Conservation (phyloP, 2,329 filamentous ascomycete genomes). For the Nakataea oryzae region DNA sequence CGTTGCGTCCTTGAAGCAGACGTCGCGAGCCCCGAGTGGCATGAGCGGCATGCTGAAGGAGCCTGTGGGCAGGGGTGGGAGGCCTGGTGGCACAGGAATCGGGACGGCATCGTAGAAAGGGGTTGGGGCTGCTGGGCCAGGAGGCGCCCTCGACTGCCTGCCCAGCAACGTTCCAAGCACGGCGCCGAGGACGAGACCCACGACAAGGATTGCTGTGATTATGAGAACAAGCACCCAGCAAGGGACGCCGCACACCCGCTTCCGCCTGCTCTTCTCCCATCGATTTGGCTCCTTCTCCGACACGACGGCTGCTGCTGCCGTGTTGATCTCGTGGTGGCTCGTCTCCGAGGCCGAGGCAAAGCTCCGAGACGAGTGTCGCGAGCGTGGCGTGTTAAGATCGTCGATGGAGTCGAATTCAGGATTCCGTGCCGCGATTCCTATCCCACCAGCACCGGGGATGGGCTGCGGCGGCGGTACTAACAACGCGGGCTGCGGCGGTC, state of each 20-base stretch:
- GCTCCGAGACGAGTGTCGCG: slow-evolving; percentile 41
- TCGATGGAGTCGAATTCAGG: slow-evolving; percentile 52
- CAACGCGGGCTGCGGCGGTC: slow-evolving; percentile 5
- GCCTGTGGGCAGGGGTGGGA: slow-evolving; percentile 44
- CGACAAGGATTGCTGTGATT: slow-evolving; percentile 34
- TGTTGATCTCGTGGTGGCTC: slow-evolving; percentile 45
- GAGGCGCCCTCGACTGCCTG: slow-evolving; percentile 16
- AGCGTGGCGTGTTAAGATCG: slow-evolving; percentile 38
- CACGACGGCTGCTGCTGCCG: slow-evolving; percentile 26
- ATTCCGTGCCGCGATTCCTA: slow-evolving; percentile 49
- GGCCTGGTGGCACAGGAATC: slow-evolving; percentile 37
- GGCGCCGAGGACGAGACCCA: slow-evolving; percentile 45
- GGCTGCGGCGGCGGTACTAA: slow-evolving; percentile 5
- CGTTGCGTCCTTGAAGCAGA: slow-evolving; percentile 45
- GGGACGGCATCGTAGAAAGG: slow-evolving; percentile 37
- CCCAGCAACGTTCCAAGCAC: slow-evolving; percentile 39
- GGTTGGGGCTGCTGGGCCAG: slow-evolving; percentile 9
- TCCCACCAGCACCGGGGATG: slow-evolving; percentile 48
- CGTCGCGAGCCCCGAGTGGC: slow-evolving; percentile 35
- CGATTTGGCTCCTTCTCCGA: slow-evolving; percentile 40
- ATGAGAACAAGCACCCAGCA: slow-evolving; percentile 50
- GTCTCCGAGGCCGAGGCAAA: slow-evolving; percentile 32
- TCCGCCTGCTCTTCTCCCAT: slow-evolving; percentile 43
- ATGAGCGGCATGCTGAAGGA: slow-evolving; percentile 43
- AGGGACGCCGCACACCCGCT: slow-evolving; percentile 47